These are phyloP conservation scores for Solanum medicagineum DNA, from an alignment of 257 asterid genomes.

Conservation along the genomic window DNA sequence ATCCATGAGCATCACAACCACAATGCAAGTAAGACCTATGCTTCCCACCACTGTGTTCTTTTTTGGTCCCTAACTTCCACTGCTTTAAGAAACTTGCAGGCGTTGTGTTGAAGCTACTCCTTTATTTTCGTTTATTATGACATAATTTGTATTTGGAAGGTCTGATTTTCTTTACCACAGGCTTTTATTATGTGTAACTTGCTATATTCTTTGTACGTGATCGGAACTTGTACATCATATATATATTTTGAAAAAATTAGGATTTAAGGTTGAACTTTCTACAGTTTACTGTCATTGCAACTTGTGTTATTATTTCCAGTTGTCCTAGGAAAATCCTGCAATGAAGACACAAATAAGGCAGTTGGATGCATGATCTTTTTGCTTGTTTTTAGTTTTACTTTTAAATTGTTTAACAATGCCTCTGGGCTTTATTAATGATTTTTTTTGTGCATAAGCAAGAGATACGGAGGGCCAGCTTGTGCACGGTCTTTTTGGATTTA, in stretches of 20 bases:
- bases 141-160: neutral
- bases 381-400: neutral
- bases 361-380: neutral
- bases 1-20: constrained; percentile 53
- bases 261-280: neutral
- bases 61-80: neutral
- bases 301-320: neutral
- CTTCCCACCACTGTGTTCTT: neutral
- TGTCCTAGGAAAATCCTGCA: neutral
- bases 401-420: neutral
- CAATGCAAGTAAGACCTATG: constrained; percentile 43
- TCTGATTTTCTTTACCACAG: neutral
- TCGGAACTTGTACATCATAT: neutral
- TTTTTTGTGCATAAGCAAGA: neutral
- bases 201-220: neutral
- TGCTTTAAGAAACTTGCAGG: neutral
- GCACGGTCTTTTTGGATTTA: neutral
- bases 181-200: neutral
- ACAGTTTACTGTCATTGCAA: neutral
- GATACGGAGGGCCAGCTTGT: neutral
- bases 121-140: neutral
- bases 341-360: neutral
- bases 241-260: neutral
- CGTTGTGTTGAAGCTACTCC: neutral
- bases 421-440: neutral